Base-by-base conservation (phyloP, 345 rosid species). In the Geranium brycei region DNA sequence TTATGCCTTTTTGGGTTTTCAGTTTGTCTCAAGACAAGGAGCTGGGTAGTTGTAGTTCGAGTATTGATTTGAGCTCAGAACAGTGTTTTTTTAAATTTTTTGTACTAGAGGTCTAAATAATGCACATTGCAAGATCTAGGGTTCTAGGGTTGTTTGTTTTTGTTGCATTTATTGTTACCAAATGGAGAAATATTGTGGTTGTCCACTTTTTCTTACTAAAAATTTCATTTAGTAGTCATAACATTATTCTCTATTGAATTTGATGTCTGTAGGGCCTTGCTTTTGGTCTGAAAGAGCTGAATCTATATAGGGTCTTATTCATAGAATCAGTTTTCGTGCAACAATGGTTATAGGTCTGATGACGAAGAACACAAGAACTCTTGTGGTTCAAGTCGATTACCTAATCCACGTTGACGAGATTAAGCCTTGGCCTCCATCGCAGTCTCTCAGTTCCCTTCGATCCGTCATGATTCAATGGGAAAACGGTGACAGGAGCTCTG, bases 361-460 rank as follows among this genome's bases (percentile, higher is more conserved):
- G 80, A 76, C 83, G 5, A 91, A 83, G 82, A 85, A 57, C 78
- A 62, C 74, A 74, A 83, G 79, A 82, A 79, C 77, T 57, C 66
- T 81, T 18, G 65, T 82, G 0, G 72, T 83, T 62, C 91, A 79
- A 59, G 78, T 83, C 40, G 76, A 81, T 71, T 92, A 89, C 70
- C 17, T 80, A 17, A 75, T 92, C 69, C 87, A 84, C 72, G 72
- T 92, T 76, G 88, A 80, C 71, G 95, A 92, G 61, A 73, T 92
- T 79, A 89, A 82, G 78, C 98, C 95, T 40, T 92, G 98, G 98
- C 98, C 98, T 4, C 98, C 98, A 35, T 87, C 98, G 19, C 96
- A 92, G 70, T 87, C 98, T 14, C 82, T 92, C 60, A 73, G 82
- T 67, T 85, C 95, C 18, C 81, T 92, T 4, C 89, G 96, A 51